Evolutionary conservation across 169 alveolate species (phyloP), one percentile per base, ranked within the genome.

Genomic region (Babesia ovata): DNA sequence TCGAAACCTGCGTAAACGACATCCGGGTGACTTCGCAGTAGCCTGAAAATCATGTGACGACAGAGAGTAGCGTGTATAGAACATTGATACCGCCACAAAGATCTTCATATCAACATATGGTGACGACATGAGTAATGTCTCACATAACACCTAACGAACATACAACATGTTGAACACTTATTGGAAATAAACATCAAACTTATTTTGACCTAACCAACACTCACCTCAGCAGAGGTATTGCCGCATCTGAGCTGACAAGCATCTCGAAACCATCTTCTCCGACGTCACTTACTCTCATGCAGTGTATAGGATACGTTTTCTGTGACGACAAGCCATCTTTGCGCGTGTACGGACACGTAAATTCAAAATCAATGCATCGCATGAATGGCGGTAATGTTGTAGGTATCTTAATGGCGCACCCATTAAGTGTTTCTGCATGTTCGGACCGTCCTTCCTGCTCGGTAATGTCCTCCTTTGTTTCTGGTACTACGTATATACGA

Each of bases 181-280:
- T 19, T 3, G 19, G 8, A 19, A 19, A 49, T 49, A 7, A 19
- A 4, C 26, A 9, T 19, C 26, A 16, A 16, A 50, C 13, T 7
- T 19, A 7, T 50, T 4, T 6, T 7, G 26, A 6, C 26, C 22
- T 10, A 58, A 19, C 48, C 16, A 12, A 1, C 14, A 53, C 86
- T 56, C 79, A 73, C 79, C 78, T 50, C 19, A 54, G 65, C 54
- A 65, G 71, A 17, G 39, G 52, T 53, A 46, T 53, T 28, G 76
- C 71, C 26, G 66, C 63, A 56, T 56, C 78, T 36, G 72, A 56
- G 56, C 84, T 86, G 52, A 78, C 84, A 19, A 88, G 42, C 60
- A 88, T 56, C 79, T 88, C 91, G 60, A 79, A 78, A 8, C 93
- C 93, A 44, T 88, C 93, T 62, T 88, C 93, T n/a, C 90, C 92